Base-by-base conservation (phyloP, 805 yeast species). In the Starmerella roubikii region DNA sequence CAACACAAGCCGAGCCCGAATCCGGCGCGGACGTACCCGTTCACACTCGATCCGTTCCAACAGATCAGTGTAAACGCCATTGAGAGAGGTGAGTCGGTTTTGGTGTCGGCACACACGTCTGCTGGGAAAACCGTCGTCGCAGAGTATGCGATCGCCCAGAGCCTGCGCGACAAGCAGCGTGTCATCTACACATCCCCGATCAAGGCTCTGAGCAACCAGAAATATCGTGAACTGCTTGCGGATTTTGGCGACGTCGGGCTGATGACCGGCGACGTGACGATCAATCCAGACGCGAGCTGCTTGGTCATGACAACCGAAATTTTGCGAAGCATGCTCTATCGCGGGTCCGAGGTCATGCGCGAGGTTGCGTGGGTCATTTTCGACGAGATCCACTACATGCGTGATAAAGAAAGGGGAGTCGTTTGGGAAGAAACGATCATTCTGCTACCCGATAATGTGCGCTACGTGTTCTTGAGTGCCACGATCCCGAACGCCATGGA, bases 401-500 rank as follows among this genome's bases (percentile, higher is more conserved):
- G 96, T 64, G 99, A 91, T 59, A 79, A 84, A 52, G 91, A 85
- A 50, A 76, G 99, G 64, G 99, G 99, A 59, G 99, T 91, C 38
- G 98, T 91, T 26, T 91, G 99, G 99, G 99, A 91, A 63, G 99
- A 91, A 61, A 88, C 97, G 13, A 88, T 91, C 48, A 91, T 91
- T 42, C 65, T 91, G 56, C 67, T 91, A 31, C 99, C 99, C 3
- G 96, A 93, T 52, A 86, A 86, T 66, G 96, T 91, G 15, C 88
- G 81, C 49, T 84, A 86, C 54, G 95, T 88, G 3, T 82, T 88
- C 53, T 63, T 88, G 47, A 85, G 96, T 12, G 97, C 97, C 35
- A 88, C 98, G 1, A 88, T 88, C 50, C 98, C 98, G 20, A 88
- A 88, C 57, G 95, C 97, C 1, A 80, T 83, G 86, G 95, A 88